Conservation (phyloP, 2,329 filamentous ascomycete genomes). For the Epichloe festucae region DNA sequence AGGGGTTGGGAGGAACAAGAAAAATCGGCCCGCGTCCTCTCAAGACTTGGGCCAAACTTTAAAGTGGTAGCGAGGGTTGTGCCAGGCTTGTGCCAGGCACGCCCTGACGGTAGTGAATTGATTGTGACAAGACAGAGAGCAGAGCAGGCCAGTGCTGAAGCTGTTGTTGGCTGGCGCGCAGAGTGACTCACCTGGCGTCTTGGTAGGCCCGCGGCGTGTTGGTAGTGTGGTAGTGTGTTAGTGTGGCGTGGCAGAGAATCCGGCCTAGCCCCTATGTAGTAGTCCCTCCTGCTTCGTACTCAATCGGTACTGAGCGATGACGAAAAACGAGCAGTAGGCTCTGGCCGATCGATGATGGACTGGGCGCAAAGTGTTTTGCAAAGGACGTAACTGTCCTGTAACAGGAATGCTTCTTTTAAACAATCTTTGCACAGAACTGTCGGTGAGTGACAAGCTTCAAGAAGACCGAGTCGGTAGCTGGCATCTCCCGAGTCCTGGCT, state of each 20-base stretch:
- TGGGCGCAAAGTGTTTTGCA: neutral
- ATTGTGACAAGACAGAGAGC: neutral
- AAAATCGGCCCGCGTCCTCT: too few relatives aligned
- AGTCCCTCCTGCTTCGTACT: neutral
- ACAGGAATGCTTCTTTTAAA: neutral
- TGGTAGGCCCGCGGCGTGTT: slow-evolving; percentile 1
- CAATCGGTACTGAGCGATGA: neutral
- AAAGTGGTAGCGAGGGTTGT: too few relatives aligned
- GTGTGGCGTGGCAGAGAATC: neutral
- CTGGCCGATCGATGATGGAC: neutral
- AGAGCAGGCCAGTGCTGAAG: neutral
- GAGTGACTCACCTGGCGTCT: slow-evolving; percentile 1
- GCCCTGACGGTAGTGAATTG: neutral
- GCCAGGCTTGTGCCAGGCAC: too few relatives aligned
- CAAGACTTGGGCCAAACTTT: too few relatives aligned
- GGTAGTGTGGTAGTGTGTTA: neutral
- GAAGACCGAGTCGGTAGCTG: neutral
- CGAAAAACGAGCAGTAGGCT: neutral
- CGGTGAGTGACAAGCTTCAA: neutral
- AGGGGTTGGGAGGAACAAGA: too few relatives aligned
- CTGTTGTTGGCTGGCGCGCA: neutral
- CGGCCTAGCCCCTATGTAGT: neutral
- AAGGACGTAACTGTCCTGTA: neutral
- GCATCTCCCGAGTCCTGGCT: neutral
- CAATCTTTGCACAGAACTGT: neutral